These are phyloP conservation scores for Meyerozyma sp. DNA, from an alignment of 1,139 yeast species.

Conservation along the genomic window DNA sequence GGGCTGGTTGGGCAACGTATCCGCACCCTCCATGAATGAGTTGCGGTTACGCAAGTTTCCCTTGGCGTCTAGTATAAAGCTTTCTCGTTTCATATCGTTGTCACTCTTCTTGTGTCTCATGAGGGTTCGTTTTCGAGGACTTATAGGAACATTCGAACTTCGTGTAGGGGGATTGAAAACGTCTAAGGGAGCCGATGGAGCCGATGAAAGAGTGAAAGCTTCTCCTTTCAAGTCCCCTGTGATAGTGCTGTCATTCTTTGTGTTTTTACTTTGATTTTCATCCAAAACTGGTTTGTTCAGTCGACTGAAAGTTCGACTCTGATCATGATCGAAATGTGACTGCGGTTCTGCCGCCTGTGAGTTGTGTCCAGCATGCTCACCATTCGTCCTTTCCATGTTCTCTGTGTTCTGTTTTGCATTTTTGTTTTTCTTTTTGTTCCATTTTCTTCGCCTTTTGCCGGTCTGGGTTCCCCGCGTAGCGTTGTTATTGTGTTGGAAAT, in stretches of 20 bases:
- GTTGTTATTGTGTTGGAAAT: not conserved
- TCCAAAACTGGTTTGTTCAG: too few relatives aligned
- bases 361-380: not conserved
- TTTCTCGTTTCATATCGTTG: constrained; percentile 18
- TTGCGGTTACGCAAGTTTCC: constrained; percentile 18
- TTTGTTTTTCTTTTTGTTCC: not conserved
- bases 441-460: not conserved
- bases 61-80: constrained; percentile 23
- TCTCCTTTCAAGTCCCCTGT: not conserved
- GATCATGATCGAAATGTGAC: not conserved
- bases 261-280: too few relatives aligned
- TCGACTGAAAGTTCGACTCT: too few relatives aligned
- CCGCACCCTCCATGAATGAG: not conserved
- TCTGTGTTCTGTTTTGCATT: not conserved
- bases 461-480: not conserved
- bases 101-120: constrained; percentile 34
- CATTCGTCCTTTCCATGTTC: not conserved
- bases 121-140: constrained; percentile 38
- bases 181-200: too few relatives aligned
- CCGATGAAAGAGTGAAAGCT: too few relatives aligned
- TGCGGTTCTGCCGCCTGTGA: not conserved
- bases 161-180: not conserved
- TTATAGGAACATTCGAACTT: constrained; percentile 9
- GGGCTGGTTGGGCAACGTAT: not conserved
- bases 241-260: too few relatives aligned